Conservation (phyloP, 345 rosid species). For the Syzygium jambos region DNA sequence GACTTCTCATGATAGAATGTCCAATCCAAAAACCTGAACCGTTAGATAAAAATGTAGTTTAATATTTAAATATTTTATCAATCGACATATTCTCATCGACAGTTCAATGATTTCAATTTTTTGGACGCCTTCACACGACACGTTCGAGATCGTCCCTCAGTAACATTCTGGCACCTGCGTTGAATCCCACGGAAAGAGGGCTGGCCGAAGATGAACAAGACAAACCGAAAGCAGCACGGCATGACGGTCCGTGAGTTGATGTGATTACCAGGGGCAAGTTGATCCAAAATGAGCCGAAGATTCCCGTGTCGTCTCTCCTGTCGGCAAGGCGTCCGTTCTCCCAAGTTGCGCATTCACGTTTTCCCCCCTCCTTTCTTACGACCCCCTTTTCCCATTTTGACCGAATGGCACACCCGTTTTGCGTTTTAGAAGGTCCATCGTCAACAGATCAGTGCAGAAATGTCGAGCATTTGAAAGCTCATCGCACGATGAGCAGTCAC, state of each 20-base stretch:
- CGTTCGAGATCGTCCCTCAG: neutral
- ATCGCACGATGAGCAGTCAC: neutral
- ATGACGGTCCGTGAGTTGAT: neutral
- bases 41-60: too few species aligned
- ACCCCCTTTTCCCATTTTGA: neutral
- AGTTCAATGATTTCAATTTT: too few species aligned
- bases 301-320: neutral
- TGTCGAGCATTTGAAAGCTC: neutral
- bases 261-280: neutral
- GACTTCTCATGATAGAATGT: too few species aligned
- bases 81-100: too few species aligned
- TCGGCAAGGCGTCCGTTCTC: neutral
- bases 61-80: too few species aligned
- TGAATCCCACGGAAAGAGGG: neutral
- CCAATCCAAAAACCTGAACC: too few species aligned
- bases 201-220: neutral
- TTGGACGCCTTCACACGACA: neutral
- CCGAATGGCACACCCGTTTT: neutral
- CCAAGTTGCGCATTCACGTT: neutral
- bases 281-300: neutral
- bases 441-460: neutral
- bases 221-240: neutral
- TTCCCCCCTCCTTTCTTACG: neutral
- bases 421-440: neutral
- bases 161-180: neutral